Evolutionary conservation across 306 rosid species (phyloP).

Genomic region (Vicia villosa): DNA sequence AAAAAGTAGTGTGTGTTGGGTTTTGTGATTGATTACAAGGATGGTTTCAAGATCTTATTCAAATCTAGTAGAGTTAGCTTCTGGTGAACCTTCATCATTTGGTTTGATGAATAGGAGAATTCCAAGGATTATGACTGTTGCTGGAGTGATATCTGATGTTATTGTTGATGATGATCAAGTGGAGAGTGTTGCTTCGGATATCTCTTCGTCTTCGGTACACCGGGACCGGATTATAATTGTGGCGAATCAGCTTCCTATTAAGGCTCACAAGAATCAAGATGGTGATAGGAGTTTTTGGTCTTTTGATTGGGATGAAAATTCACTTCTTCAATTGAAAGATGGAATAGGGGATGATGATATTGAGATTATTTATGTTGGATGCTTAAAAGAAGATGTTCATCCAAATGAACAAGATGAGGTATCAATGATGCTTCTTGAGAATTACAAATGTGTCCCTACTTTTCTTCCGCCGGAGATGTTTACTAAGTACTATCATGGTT

Average conservation of each 20-base stretch:
- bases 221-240: conserved; percentile 76
- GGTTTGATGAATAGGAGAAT: conserved; percentile 57
- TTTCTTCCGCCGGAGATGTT: conserved; percentile 70
- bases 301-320: conserved; percentile 77
- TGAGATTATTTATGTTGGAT: conserved; percentile 81
- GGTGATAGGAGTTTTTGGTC: conserved; percentile 58
- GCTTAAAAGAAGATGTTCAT: conserved; percentile 70
- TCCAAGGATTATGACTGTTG: conserved; percentile 74
- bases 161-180: conserved; percentile 54
- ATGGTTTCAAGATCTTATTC: conserved; percentile 52
- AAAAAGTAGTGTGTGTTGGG: neutral
- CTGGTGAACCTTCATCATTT: conserved; percentile 64
- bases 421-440: conserved; percentile 65
- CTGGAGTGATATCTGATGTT: conserved; percentile 67
- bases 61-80: conserved; percentile 54
- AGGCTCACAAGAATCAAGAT: conserved; percentile 53
- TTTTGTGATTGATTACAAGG: neutral
- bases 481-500: conserved; percentile 73
- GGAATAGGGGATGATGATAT: conserved; percentile 75
- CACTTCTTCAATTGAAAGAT: conserved; percentile 78
- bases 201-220: conserved; percentile 47
- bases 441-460: conserved; percentile 71
- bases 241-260: conserved; percentile 80
- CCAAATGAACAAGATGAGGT: conserved; percentile 85
- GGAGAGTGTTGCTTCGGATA: conserved; percentile 60